These are phyloP conservation scores for Forsythia viridissima DNA, from an alignment of 257 asterid genomes.

Conservation along the genomic window DNA sequence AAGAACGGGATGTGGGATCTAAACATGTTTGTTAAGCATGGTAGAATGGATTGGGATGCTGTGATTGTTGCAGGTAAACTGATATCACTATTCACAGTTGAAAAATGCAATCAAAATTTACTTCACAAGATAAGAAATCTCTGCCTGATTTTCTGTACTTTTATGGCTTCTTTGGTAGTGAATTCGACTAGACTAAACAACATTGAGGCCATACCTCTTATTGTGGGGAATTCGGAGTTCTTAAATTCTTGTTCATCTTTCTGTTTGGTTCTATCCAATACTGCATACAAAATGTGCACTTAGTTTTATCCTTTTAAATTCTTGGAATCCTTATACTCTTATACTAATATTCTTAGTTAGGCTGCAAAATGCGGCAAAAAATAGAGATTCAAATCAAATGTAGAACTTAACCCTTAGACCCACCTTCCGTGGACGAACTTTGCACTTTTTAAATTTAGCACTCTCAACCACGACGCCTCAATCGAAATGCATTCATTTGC, in stretches of 20 bases:
- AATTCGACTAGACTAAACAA: too few relatives aligned
- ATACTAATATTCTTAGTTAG: too few relatives aligned
- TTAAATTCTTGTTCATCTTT: too few relatives aligned
- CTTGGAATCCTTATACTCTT: too few relatives aligned
- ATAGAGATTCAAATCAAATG: too few relatives aligned
- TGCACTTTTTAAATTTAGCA: neutral
- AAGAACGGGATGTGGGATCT: conserved; percentile 80
- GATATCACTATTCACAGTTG: neutral
- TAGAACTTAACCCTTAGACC: too few relatives aligned
- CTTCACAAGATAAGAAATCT: neutral
- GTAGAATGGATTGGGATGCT: conserved; percentile 73
- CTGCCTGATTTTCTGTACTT: neutral
- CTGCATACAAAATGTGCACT: neutral
- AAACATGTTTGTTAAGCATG: conserved; percentile 61
- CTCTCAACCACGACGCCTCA: too few relatives aligned
- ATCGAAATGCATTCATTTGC: neutral
- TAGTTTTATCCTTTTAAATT: too few relatives aligned
- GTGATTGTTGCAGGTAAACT: conserved; percentile 60
- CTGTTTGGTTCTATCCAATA: neutral
- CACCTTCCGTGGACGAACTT: neutral
- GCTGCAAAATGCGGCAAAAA: too few relatives aligned
- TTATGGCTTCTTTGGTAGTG: too few relatives aligned
- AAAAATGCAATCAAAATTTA: neutral
- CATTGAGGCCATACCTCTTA: too few relatives aligned
- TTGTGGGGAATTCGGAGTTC: too few relatives aligned